Evolutionary conservation across 75 land plant species (phyloP).

Genomic region (Chamaecyparis obtusa): DNA sequence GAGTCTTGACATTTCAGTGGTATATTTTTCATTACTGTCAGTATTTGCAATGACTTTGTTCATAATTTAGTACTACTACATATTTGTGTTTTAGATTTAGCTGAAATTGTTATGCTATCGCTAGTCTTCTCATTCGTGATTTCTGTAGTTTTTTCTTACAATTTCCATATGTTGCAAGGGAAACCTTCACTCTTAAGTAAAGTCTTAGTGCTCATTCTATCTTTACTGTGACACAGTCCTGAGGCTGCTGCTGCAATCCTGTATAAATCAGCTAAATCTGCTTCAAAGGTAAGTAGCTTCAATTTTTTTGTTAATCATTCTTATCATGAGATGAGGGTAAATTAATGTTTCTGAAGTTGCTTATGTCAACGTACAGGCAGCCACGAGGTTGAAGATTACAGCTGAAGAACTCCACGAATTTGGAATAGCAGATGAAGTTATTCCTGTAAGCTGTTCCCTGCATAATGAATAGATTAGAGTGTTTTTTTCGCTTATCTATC

Average conservation of each 20-base stretch:
- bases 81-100: neutral
- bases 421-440: slow-evolving; percentile 71
- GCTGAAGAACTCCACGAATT: slow-evolving; percentile 64
- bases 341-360: neutral
- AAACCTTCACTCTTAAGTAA: neutral
- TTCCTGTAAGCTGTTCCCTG: slow-evolving; percentile 58
- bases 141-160: neutral
- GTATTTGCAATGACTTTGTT: slow-evolving; percentile 3
- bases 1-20: neutral
- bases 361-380: slow-evolving; percentile 54
- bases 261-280: slow-evolving; percentile 70
- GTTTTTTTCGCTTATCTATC: neutral
- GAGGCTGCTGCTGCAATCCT: slow-evolving; percentile 95
- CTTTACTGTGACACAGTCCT: slow-evolving; percentile 40
- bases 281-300: slow-evolving; percentile 58
- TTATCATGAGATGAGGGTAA: neutral
- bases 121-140: neutral
- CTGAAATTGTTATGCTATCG: neutral
- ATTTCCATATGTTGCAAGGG: neutral
- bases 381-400: slow-evolving; percentile 79
- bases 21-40: neutral
- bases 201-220: neutral
- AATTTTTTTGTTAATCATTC: neutral
- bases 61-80: neutral
- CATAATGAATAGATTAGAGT: neutral